Evolutionary conservation across 176 grass and related monocot species (phyloP), one percentile per base, ranked within the genome.

Genomic region (Phragmites australis): DNA sequence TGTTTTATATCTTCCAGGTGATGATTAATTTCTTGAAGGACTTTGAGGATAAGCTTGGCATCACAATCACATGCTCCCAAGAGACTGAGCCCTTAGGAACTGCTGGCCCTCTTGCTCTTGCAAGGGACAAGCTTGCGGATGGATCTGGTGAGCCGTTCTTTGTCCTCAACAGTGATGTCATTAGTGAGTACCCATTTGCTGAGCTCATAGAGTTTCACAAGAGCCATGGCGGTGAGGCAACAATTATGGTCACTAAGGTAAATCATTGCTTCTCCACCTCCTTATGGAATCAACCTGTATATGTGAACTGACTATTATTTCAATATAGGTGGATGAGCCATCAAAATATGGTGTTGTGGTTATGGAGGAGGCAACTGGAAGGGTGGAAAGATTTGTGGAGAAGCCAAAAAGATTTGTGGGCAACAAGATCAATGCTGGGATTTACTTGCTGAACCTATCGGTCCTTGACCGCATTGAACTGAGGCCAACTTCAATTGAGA

Each of bases 221-320:
- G 67, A 63, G 76, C 19, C 91, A 97, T 80, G 91, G 87, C 6
- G 89, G 89, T 10, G 89, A 94, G 65, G 94, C 92, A 21, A 97
- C 94, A 80, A 97, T 94, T 69, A 94, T 94, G 92, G 94, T 97
- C 71, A 97, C 94, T 31, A 94, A 94, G 92, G 94, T 94, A 89
- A 45, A 75, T 29, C 60, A 48, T 64, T 85, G 23, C 5, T 81
- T 60, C 31, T 2, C 53, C 83, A 84, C 45, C 34, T 65, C 72
- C 16, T 54, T 45, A 27, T 34, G 75, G 34, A 86, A 19, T 13
- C 8, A 52, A 29, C 31, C 52, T 1, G 2, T 49, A 9, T 29
- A 16, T 41, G 4, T 80, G 32, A 59, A n/a, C 77, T 81, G 64
- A 84, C 9, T 45, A 6, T 69, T 78, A 11, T 65, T 80, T 81